Evolutionary conservation across 306 rosid genomes (phyloP), one percentile per base, ranked within the genome.

Genomic region (Corylus americana): DNA sequence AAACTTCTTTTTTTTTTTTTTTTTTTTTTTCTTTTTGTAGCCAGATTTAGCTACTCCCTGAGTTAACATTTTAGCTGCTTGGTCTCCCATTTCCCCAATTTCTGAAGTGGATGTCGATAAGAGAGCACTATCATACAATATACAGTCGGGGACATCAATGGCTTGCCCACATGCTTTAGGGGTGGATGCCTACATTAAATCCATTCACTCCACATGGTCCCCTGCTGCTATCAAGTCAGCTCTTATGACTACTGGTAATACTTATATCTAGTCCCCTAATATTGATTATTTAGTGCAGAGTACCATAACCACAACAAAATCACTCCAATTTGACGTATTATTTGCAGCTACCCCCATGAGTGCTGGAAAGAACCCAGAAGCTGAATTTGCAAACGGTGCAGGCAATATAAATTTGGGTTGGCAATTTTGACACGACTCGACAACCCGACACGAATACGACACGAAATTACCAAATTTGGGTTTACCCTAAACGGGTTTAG

Each of bases 371-470:
- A 84, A 84, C 62, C 59, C 54, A 1, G 75, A 76, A 0, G 84
- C 80, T 22, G 86, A 87, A 62, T 84, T 87, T 6, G 78, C 86
- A 51, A 84, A 87, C 54, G 87, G 87, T 0, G 58, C 82, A 13
- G 87, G 90, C 73, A 87, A 81, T 25, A 74, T 87, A 8, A 44
- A 85, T 55, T 22, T 22, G 22, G 22, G 22, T 22, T 22, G 22
- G 22, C 22, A 22, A 22, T 22, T 22, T 22, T 22, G 22, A 22
- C 22, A 22, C 22, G 22, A 22, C 22, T 22, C 22, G 22, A 22
- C 22, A 22, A 22, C 22, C 22, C 22, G 22, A 22, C 22, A 22
- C 22, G 22, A 22, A 22, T 22, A 22, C 0, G 22, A 22, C 0
- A 22, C 22, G 22, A 22, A 22, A 22, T 22, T 22, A 22, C 22